Percentiles rank a stretch among this genome's conserved stretches.
Evolutionary conservation across 1,284 basidiomycete genomes (phyloP).

Genomic region (Wolfiporia cocos): DNA sequence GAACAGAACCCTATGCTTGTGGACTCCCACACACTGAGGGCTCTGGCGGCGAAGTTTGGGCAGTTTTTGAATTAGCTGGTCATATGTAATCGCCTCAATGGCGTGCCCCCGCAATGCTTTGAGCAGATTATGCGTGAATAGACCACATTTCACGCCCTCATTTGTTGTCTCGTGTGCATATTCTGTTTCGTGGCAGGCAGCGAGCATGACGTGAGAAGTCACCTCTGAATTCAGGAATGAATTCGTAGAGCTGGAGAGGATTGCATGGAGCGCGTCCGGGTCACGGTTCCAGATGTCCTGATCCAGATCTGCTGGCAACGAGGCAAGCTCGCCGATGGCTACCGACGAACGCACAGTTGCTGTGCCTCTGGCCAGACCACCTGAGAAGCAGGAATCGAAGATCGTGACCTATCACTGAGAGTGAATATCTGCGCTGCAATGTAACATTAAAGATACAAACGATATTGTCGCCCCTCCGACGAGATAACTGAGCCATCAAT

Average conservation of each 20-base stretch:
- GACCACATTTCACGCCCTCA: background rate
- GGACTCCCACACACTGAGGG: background rate
- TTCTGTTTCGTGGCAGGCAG: background rate
- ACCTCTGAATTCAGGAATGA: background rate
- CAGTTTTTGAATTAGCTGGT: background rate
- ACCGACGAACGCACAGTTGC: no score
- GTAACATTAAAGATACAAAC: background rate
- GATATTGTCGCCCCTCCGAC: slow-evolving; percentile 2
- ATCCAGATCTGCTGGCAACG: background rate
- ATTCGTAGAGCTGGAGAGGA: no score
- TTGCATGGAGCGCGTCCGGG: no score
- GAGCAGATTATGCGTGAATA: background rate
- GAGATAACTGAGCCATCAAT: background rate
- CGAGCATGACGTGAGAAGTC: background rate
- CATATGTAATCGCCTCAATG: background rate
- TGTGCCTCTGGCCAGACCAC: background rate
- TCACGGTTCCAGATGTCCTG: no score
- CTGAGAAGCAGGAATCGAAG: slow-evolving; percentile 1
- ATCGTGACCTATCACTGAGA: background rate
- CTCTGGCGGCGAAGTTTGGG: background rate
- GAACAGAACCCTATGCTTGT: background rate
- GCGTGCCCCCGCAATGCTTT: background rate
- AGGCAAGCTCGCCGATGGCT: background rate
- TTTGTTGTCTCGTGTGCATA: background rate
- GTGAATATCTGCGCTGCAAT: background rate